Percentiles rank a stretch among this genome's conserved stretches.
phyloP scores from a whole-genome alignment of 2,329 filamentous ascomycete genomes.

The Ceratocystis lukuohia region DNA sequence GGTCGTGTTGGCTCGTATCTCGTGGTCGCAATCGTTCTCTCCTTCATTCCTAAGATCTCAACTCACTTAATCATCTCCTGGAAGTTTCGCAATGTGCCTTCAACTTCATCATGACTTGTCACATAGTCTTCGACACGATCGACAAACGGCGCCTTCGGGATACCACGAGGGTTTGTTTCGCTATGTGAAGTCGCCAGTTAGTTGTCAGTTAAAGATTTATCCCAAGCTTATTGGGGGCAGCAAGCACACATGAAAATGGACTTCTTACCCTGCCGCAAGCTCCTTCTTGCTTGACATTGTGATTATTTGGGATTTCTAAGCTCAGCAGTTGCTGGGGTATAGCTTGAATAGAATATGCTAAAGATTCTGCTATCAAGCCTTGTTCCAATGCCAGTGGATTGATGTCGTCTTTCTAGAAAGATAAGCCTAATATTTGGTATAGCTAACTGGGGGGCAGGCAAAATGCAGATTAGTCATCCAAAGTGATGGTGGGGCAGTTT shows the following conservation, averaged over 20 bases:
- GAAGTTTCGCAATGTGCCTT: conserved; percentile 67
- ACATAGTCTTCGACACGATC: conserved; percentile 85
- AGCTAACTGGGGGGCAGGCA: background rate
- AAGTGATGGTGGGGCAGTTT: conserved; percentile 13
- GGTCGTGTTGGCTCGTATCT: conserved; percentile 2
- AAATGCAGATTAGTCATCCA: conserved; percentile 9
- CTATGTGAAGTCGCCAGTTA: conserved; percentile 23
- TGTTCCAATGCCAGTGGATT: background rate
- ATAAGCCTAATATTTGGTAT: background rate
- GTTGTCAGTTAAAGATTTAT: too few relatives aligned
- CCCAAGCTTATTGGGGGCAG: background rate
- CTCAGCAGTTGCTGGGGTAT: background rate
- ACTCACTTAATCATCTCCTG: conserved; percentile 87
- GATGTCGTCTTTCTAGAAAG: background rate
- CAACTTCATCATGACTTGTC: conserved; percentile 62
- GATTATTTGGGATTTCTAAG: background rate
- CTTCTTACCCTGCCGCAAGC: conserved; percentile 16
- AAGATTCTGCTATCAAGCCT: background rate
- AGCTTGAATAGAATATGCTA: background rate
- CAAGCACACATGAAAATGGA: background rate
- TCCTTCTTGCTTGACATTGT: conserved; percentile 17
- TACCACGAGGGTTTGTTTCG: conserved; percentile 65
- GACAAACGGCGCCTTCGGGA: conserved; percentile 72
- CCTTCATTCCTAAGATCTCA: background rate
- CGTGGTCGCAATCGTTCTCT: background rate